Percentiles rank a stretch among this genome's conserved stretches.
These are phyloP conservation scores for Lenzites betulinus DNA, from an alignment of 768 basidiomycete genomes.

Conservation along the genomic window DNA sequence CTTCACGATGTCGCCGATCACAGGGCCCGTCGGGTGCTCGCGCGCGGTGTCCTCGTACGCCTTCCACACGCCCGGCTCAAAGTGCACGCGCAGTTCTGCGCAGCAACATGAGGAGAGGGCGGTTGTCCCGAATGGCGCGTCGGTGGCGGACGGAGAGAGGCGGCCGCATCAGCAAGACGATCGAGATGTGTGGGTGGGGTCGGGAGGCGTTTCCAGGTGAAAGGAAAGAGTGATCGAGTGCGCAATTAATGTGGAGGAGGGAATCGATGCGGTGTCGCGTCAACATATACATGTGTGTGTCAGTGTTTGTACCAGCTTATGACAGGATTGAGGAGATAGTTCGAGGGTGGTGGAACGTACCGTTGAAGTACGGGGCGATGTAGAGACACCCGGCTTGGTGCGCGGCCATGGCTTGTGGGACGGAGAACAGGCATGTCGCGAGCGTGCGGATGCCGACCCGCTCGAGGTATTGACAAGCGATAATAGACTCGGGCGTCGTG, in stretches of 20 bases:
- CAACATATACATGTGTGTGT: too few species aligned
- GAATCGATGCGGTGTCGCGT: too few species aligned
- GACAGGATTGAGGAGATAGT: too few species aligned
- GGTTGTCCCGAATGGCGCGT: too few species aligned
- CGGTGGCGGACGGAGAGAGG: too few species aligned
- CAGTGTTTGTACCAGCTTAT: too few species aligned
- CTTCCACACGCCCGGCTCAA: slow-evolving; percentile 42
- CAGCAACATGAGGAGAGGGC: background rate
- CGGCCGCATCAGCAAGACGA: too few species aligned
- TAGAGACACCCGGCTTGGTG: slow-evolving; percentile 54
- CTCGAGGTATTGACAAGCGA: slow-evolving; percentile 50
- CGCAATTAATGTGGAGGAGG: too few species aligned
- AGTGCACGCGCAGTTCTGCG: slow-evolving; percentile 50
- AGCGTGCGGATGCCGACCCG: slow-evolving; percentile 52
- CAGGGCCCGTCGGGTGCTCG: slow-evolving; percentile 45
- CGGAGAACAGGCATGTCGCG: slow-evolving; percentile 54
- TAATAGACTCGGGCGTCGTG: slow-evolving; percentile 50
- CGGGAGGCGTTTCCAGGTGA: too few species aligned
- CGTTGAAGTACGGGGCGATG: slow-evolving; percentile 61
- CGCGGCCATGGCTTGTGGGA: slow-evolving; percentile 58
- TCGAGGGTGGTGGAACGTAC: slow-evolving; percentile 24
- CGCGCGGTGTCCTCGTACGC: slow-evolving; percentile 39
- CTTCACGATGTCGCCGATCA: slow-evolving; percentile 43
- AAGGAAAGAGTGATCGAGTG: too few species aligned
- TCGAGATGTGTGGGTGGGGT: too few species aligned